A percentile compares a stretch with the other conserved stretches of the same genome.
Evolutionary conservation across 202 grass and related monocot species (phyloP).

Genomic region (Zoysia matrella): DNA sequence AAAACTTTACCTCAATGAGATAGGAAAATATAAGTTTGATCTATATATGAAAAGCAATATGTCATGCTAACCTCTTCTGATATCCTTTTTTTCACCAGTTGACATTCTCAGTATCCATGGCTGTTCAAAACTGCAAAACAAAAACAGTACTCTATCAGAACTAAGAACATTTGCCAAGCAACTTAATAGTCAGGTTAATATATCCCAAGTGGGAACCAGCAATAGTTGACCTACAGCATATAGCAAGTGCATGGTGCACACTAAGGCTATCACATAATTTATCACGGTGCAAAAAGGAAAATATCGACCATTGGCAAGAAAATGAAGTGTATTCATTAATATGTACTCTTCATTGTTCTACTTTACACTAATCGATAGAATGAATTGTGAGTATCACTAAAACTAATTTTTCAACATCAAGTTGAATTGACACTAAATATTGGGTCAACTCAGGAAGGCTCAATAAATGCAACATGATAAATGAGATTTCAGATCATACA

Average conservation of each 20-base stretch:
- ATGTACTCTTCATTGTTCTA: not conserved
- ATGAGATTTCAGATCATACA: conserved; percentile 21
- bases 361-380: conserved; percentile 16
- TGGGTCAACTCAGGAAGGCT: conserved; percentile 5
- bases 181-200: conserved; percentile 6
- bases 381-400: not conserved
- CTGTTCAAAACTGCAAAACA: conserved; percentile 61
- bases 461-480: not conserved
- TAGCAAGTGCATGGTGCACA: not conserved
- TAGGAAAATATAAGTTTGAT: conserved; percentile 14
- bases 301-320: not conserved
- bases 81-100: conserved; percentile 60
- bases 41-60: conserved; percentile 16
- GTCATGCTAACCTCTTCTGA: conserved; percentile 57
- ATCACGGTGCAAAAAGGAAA: not conserved
- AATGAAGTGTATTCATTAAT: not conserved
- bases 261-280: not conserved
- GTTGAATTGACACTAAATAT: conserved; percentile 24
- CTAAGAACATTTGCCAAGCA: conserved; percentile 9
- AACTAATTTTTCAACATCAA: conserved; percentile 18
- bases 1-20: conserved; percentile 48
- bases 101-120: conserved; percentile 64
- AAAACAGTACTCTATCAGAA: conserved; percentile 26
- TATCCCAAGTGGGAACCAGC: conserved; percentile 6
- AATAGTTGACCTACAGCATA: conserved; percentile 3